These are phyloP conservation scores for Amaranthus palmeri DNA, from an alignment of 148 eudicot genomes.

Conservation along the genomic window DNA sequence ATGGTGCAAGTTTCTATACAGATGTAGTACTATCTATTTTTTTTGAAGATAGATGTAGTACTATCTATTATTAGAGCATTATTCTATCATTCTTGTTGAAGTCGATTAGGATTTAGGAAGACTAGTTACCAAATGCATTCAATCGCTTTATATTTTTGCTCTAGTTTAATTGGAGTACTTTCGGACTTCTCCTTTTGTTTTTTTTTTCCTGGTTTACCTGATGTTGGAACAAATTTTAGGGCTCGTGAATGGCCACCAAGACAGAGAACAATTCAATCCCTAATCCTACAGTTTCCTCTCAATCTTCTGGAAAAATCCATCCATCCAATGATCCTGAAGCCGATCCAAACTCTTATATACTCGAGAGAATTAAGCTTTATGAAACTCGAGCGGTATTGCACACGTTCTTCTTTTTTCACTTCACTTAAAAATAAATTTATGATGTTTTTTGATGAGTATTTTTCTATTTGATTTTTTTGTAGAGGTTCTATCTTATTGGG, in stretches of 20 bases:
- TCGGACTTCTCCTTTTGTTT: not conserved
- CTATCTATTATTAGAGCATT: too few species aligned
- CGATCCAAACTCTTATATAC: constrained; percentile 63
- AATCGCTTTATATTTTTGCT: too few species aligned
- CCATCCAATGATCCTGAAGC: constrained; percentile 50
- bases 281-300: constrained; percentile 28
- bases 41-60: too few species aligned
- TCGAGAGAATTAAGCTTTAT: constrained; percentile 88
- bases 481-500: constrained; percentile 90
- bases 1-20: too few species aligned
- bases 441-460: not conserved
- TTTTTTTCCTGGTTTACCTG: not conserved
- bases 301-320: constrained; percentile 38
- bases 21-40: too few species aligned
- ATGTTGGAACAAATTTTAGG: constrained; percentile 1
- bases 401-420: not conserved
- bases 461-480: constrained; percentile 1
- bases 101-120: too few species aligned
- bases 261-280: constrained; percentile 35
- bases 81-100: too few species aligned
- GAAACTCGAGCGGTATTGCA: constrained; percentile 77
- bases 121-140: too few species aligned
- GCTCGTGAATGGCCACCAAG: constrained; percentile 43
- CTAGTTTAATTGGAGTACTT: too few species aligned
- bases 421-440: not conserved